Percentiles rank a stretch among this genome's conserved stretches.
These are phyloP conservation scores for Wickerhamomyces sp. DNA, from an alignment of 1,139 yeast species.

Conservation along the genomic window DNA sequence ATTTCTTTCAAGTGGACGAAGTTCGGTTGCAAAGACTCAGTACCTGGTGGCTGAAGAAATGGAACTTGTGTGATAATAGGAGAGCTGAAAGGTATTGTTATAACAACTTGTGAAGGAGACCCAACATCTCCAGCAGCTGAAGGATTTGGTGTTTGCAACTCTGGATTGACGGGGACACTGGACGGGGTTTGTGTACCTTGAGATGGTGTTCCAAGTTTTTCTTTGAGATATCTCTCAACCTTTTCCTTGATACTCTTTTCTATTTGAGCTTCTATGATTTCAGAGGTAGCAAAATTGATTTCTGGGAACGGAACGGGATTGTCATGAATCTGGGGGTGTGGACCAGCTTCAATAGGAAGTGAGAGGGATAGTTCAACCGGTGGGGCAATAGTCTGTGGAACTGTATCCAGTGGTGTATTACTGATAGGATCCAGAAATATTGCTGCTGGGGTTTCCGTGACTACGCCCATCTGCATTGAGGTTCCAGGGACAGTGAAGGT, in stretches of 20 bases:
- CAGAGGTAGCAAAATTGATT: too few relatives aligned
- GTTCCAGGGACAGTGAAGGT: neutral
- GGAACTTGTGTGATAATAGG: neutral
- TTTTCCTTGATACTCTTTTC: conserved; percentile 5
- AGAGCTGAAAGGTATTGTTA: too few relatives aligned
- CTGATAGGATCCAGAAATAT: too few relatives aligned
- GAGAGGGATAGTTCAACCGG: neutral
- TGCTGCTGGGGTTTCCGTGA: too few relatives aligned
- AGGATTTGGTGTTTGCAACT: too few relatives aligned
- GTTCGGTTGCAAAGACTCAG: too few relatives aligned
- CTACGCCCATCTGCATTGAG: too few relatives aligned
- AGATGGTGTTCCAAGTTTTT: neutral
- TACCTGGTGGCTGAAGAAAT: neutral
- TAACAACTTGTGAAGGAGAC: too few relatives aligned
- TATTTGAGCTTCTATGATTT: neutral
- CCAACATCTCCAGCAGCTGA: too few relatives aligned
- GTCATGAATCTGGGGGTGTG: too few relatives aligned
- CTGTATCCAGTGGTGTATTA: neutral
- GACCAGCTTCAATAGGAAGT: neutral
- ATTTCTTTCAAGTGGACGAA: neutral
- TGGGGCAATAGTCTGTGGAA: neutral
- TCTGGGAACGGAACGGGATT: too few relatives aligned
- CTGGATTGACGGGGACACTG: too few relatives aligned
- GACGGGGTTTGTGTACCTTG: neutral
- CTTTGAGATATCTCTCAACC: conserved; percentile 6